These are phyloP conservation scores for Hymenoscyphus repandus DNA, from an alignment of 2,329 filamentous ascomycete species.

Conservation along the genomic window DNA sequence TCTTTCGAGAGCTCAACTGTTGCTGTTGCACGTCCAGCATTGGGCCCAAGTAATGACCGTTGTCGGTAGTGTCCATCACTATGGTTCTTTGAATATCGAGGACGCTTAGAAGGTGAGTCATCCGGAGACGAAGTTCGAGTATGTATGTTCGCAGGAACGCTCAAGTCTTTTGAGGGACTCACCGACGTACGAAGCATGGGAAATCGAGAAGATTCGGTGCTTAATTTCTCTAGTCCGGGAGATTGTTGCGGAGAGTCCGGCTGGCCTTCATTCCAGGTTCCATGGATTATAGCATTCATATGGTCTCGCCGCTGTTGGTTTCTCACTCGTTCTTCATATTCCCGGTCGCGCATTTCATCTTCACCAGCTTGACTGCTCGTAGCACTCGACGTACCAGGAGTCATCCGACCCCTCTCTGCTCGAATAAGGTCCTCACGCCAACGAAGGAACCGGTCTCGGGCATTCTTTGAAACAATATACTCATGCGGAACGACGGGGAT, in stretches of 20 bases:
- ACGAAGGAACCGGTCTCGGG: slow-evolving; percentile 69
- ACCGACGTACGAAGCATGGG: slow-evolving; percentile 10
- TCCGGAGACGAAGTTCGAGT: slow-evolving; percentile 14
- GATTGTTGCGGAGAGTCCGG: slow-evolving; percentile 47
- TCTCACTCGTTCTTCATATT: slow-evolving; percentile 27
- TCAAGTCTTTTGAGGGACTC: slow-evolving; percentile 8
- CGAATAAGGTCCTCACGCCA: slow-evolving; percentile 72
- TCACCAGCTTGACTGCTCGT: slow-evolving; percentile 23
- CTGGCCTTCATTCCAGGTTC: slow-evolving; percentile 60
- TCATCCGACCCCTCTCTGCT: slow-evolving; percentile 42
- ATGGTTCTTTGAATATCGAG: slow-evolving; percentile 19
- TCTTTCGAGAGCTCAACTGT: neutral
- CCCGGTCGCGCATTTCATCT: slow-evolving; percentile 18
- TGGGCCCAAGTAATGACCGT: slow-evolving; percentile 26
- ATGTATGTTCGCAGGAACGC: slow-evolving; percentile 9
- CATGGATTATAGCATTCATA: slow-evolving; percentile 47
- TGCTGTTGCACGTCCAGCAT: slow-evolving; percentile 6
- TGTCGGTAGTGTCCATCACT: slow-evolving; percentile 25
- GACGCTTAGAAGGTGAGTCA: slow-evolving; percentile 24
- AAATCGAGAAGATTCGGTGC: slow-evolving; percentile 9
- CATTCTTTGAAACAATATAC: slow-evolving; percentile 71
- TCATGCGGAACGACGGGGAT: slow-evolving; percentile 71
- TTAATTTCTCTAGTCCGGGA: slow-evolving; percentile 16
- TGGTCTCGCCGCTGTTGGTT: slow-evolving; percentile 40
- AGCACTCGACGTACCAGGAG: slow-evolving; percentile 18